Evolutionary conservation across 2,329 filamentous ascomycete species (phyloP), one percentile per base, ranked within the genome.

Genomic region (Fusarium sp.): DNA sequence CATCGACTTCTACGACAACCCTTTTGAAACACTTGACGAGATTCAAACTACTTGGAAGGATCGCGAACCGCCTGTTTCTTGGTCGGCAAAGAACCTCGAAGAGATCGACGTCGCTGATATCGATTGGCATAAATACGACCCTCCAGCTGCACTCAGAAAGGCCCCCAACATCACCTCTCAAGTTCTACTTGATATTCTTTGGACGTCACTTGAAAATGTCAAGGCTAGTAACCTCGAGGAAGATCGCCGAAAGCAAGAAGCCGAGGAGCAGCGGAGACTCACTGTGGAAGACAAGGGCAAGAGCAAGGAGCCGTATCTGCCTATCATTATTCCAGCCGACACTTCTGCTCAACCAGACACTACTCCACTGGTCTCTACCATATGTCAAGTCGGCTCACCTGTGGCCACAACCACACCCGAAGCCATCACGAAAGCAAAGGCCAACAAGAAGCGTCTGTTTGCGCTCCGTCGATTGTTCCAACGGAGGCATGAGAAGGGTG

Each of bases 71-170:
- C 64, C 58, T n/a, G 52, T 66, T 41, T 66, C 76, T 0, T 79
- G 78, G 76, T 74, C 68, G 6, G 66, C 48, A 20, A 76, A 77
- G n/a, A 77, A 74, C n/a, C 45, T 78, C 35, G 32, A 70, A 30
- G 68, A 78, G 3, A 73, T 79, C 27, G 78, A 82, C 18, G 69
- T 79, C 52, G 66, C 72, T 5, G 72, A 80, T 4, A 79, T 84
- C 37, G 84, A 87, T 75, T 89, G 88, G 86, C 83, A 81, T 41
- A 79, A 82, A 60, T 88, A 87, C 71, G 82, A 84, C 4, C 86
- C 87, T 5, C 88, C 88, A 0, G 73, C 77, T 13, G 84, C 82
- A 1, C 77, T 90, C 8, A 79, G 67, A 6, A 81, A 84, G 34
- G 75, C 81, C 1, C 81, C 83, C 18, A 83, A 84, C 41, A 74